phyloP scores from a whole-genome alignment of 139 green algal genomes.

The Picochlorum sp. region DNA sequence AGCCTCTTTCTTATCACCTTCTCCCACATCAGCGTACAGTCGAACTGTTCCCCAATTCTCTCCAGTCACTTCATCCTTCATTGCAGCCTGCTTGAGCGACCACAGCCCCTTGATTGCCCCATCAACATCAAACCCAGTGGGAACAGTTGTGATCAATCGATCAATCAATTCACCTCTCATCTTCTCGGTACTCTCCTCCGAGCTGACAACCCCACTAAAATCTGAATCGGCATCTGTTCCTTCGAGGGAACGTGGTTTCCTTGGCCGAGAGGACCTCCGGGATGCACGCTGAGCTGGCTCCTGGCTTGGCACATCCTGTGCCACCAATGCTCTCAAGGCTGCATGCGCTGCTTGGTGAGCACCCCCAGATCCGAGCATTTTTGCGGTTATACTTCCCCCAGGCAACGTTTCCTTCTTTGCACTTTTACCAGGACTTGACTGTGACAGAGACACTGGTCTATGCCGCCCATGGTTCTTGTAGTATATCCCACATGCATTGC shows the following conservation, averaged over 20 bases:
- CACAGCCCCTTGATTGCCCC: conserved; percentile 29
- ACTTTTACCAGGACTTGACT: neutral
- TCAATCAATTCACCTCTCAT: conserved; percentile 27
- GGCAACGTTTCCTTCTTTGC: neutral
- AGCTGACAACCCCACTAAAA: neutral
- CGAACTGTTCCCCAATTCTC: conserved; percentile 23
- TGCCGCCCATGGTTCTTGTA: conserved; percentile 59
- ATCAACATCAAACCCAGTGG: conserved; percentile 23
- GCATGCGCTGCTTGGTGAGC: neutral
- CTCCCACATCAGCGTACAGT: conserved; percentile 24
- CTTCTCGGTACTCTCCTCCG: conserved; percentile 17
- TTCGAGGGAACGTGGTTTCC: neutral
- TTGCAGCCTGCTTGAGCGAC: conserved; percentile 22
- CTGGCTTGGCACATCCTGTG: neutral
- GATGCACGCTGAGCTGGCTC: neutral
- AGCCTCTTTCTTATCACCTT: neutral
- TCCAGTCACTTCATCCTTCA: conserved; percentile 25
- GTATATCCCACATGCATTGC: conserved; percentile 72
- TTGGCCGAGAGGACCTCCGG: neutral
- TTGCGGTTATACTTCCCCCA: neutral
- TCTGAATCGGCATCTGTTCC: neutral
- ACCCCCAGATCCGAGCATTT: neutral
- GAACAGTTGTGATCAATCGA: conserved; percentile 12
- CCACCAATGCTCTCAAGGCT: neutral
- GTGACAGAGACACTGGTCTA: conserved; percentile 29